A percentile compares a stretch with the other conserved stretches of the same genome.
phyloP scores from a whole-genome alignment of 1,284 basidiomycete genomes.

The Anthracocystis setariae region DNA sequence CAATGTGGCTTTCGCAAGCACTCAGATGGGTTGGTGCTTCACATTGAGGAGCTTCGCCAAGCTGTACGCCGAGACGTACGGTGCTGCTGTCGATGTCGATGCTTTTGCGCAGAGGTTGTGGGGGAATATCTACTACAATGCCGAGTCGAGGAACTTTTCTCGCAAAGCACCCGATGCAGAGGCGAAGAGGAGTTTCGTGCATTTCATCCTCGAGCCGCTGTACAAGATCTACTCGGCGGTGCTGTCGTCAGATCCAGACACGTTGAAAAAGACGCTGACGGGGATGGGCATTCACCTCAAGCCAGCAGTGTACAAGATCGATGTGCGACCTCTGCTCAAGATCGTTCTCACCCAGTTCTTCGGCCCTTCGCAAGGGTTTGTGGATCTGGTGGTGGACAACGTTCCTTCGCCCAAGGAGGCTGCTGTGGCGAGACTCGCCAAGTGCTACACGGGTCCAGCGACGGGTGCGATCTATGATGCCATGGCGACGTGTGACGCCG shows the following conservation, averaged over 20 bases:
- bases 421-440: conserved; percentile 76
- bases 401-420: conserved; percentile 84
- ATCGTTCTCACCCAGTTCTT: conserved; percentile 96
- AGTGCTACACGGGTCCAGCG: conserved; percentile 49
- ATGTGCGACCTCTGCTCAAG: conserved; percentile 91
- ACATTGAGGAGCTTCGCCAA: conserved; percentile 92
- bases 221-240: conserved; percentile 97
- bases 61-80: conserved; percentile 92
- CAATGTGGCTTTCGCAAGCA: conserved; percentile 96
- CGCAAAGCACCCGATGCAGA: conserved; percentile 85
- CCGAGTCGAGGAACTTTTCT: conserved; percentile 83
- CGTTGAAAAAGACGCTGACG: conserved; percentile 82
- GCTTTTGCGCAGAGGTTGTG: conserved; percentile 85
- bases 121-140: conserved; percentile 97
- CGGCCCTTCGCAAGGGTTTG: conserved; percentile 81
- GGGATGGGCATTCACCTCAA: conserved; percentile 86
- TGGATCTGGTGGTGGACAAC: conserved; percentile 89
- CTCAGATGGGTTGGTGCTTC: conserved; percentile 97
- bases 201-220: conserved; percentile 94
- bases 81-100: conserved; percentile 71
- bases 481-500: conserved; percentile 84
- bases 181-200: conserved; percentile 86
- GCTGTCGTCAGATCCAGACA: conserved; percentile 87
- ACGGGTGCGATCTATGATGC: conserved; percentile 71
- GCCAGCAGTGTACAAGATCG: conserved; percentile 96